Conservation (phyloP, 768 basidiomycete genomes). For the Psilocybe cubensis region DNA sequence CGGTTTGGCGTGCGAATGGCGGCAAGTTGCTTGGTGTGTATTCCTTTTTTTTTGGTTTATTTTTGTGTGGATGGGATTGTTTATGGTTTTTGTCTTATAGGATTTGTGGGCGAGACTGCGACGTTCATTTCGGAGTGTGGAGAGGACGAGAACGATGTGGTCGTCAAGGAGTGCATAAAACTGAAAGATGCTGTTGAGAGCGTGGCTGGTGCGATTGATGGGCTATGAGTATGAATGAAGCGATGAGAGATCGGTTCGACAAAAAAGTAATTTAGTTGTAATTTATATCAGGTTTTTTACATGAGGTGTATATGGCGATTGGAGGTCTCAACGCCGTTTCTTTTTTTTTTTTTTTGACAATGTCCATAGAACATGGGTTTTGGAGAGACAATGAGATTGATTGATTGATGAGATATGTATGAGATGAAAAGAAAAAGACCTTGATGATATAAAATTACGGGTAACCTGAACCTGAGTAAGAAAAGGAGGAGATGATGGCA, state of each 20-base stretch:
- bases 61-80: neutral
- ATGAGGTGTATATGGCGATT: no score
- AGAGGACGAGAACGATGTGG: constrained; percentile 87
- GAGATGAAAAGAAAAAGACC: neutral
- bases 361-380: neutral
- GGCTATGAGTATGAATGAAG: constrained; percentile 29
- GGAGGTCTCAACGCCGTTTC: no score
- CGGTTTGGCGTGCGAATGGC: constrained; percentile 80
- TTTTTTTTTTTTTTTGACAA: no score
- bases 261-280: no score
- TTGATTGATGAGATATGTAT: neutral
- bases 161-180: constrained; percentile 69
- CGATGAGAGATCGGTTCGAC: neutral
- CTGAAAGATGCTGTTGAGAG: constrained; percentile 75
- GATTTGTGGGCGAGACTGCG: constrained; percentile 78
- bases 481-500: neutral
- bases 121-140: constrained; percentile 87
- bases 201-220: constrained; percentile 67
- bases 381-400: neutral
- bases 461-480: constrained; percentile 15
- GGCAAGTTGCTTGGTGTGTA: constrained; percentile 68
- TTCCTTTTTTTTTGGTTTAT: neutral
- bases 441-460: constrained; percentile 5
- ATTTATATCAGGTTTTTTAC: no score
- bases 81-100: constrained; percentile 35